A percentile compares a stretch with the other conserved stretches of the same genome.
Evolutionary conservation across 345 rosid species (phyloP).

Genomic region (Brassica juncea): DNA sequence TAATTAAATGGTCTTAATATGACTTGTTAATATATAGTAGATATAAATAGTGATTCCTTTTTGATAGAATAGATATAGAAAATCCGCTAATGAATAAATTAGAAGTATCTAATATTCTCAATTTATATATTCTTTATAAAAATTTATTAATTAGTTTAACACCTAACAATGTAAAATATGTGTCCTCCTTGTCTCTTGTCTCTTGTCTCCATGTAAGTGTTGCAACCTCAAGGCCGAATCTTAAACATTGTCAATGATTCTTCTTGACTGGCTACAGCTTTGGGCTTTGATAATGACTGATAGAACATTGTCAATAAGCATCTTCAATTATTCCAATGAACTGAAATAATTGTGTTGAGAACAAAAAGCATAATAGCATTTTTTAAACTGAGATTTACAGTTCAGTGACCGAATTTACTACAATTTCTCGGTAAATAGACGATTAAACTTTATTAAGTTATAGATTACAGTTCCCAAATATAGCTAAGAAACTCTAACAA

Average conservation of each 20-base stretch:
- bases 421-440: neutral
- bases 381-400: neutral
- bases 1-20: too few relatives aligned
- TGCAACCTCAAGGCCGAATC: neutral
- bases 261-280: neutral
- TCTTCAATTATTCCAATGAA: neutral
- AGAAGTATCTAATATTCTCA: too few relatives aligned
- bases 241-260: neutral
- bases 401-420: neutral
- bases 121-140: too few relatives aligned
- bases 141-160: too few relatives aligned
- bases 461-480: neutral
- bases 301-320: neutral
- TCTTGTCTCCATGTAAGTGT: too few relatives aligned
- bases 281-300: neutral
- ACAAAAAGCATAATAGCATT: neutral
- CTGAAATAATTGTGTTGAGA: neutral
- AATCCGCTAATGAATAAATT: too few relatives aligned
- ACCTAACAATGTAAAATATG: too few relatives aligned
- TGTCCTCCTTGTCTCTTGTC: too few relatives aligned
- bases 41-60: too few relatives aligned
- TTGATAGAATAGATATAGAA: too few relatives aligned
- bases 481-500: neutral
- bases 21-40: too few relatives aligned
- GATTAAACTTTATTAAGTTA: neutral